phyloP scores from a whole-genome alignment of 495 filamentous ascomycete genomes.

The Podospora pseudoanserina region DNA sequence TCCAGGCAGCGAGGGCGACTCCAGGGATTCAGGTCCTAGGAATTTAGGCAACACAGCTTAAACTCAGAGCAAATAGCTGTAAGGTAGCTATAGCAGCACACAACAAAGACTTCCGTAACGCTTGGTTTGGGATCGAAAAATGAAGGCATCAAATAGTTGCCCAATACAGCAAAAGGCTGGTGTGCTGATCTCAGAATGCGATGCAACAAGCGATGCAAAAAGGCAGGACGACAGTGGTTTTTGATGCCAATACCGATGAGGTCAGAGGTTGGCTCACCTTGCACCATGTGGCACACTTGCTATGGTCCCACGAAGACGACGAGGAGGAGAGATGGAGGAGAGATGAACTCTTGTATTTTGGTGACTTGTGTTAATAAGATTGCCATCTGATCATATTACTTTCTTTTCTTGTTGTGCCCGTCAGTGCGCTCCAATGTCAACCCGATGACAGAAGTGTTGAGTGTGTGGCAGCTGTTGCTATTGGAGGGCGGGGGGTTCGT shows the following conservation, averaged over 20 bases:
- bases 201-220: not conserved
- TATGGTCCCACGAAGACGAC: constrained; percentile 1
- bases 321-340: not conserved
- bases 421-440: not conserved
- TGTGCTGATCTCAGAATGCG: no score
- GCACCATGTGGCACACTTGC: constrained; percentile 4
- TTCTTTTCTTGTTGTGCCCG: not conserved
- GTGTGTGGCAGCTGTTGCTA: not conserved
- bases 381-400: not conserved
- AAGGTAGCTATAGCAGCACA: not conserved
- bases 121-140: not conserved
- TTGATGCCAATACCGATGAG: constrained; percentile 2
- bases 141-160: not conserved
- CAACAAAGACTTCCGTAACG: not conserved
- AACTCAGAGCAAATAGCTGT: not conserved
- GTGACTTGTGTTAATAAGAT: not conserved
- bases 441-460: not conserved
- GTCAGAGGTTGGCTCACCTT: constrained; percentile 4
- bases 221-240: not conserved
- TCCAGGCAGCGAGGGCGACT: constrained; percentile 1
- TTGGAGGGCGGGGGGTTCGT: constrained; percentile 7
- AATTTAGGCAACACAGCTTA: constrained; percentile 6
- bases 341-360: not conserved
- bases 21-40: not conserved
- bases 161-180: not conserved